These are phyloP conservation scores for Arthrobotrys megalospora DNA, from an alignment of 2,329 filamentous ascomycete species.

Conservation along the genomic window DNA sequence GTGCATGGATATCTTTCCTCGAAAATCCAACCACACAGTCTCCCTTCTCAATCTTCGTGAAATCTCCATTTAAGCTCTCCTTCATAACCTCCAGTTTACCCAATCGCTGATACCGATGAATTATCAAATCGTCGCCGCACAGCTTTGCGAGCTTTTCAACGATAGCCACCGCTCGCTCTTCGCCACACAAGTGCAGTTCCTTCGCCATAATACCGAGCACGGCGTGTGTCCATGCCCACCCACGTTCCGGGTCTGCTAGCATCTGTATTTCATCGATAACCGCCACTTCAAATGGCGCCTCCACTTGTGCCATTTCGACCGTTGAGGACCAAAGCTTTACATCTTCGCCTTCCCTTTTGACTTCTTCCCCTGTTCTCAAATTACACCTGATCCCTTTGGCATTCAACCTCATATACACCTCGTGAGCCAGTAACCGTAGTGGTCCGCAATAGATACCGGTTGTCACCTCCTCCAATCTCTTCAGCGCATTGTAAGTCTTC, in stretches of 20 bases:
- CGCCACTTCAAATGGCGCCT: constrained; percentile 80
- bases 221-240: constrained; percentile 95
- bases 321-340: constrained; percentile 84
- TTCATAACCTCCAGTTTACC: constrained; percentile 80
- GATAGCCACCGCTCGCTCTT: constrained; percentile 84
- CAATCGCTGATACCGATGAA: constrained; percentile 87
- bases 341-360: constrained; percentile 76
- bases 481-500: constrained; percentile 94
- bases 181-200: constrained; percentile 94
- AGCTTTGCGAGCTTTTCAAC: constrained; percentile 83
- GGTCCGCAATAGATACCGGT: constrained; percentile 92
- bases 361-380: constrained; percentile 91
- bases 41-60: constrained; percentile 82
- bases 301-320: constrained; percentile 86
- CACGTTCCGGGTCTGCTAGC: constrained; percentile 84
- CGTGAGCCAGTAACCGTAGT: constrained; percentile 87
- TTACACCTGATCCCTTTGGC: constrained; percentile 83
- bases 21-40: constrained; percentile 93
- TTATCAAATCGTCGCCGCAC: constrained; percentile 83
- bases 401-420: constrained; percentile 89
- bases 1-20: constrained; percentile 81
- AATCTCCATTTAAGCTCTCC: constrained; percentile 75
- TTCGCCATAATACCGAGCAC: constrained; percentile 87
- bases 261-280: constrained; percentile 99
- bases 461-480: constrained; percentile 82